Conservation (phyloP, 2,329 filamentous ascomycete species). For the Uncinocarpus reesii region DNA sequence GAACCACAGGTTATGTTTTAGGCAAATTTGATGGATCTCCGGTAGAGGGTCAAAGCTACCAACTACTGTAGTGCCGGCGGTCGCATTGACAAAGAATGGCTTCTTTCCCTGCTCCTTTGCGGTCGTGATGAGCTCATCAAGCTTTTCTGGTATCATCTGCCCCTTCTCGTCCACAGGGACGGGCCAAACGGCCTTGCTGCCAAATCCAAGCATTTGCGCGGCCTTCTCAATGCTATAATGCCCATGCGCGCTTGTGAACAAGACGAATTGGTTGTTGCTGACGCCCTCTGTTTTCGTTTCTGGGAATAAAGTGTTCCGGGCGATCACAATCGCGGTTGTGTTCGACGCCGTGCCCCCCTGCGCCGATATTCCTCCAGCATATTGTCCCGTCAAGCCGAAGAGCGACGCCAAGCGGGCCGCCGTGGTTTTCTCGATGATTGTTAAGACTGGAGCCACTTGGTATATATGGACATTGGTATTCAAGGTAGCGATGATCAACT, state of each 20-base stretch:
- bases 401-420: conserved; percentile 60
- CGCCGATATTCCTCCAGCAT: conserved; percentile 60
- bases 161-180: conserved; percentile 66
- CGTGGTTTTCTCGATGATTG: conserved; percentile 77
- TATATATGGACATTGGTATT: conserved; percentile 96
- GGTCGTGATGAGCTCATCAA: conserved; percentile 53
- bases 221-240: conserved; percentile 95
- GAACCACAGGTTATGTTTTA: conserved; percentile 68
- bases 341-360: conserved; percentile 81
- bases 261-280: conserved; percentile 52
- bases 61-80: conserved; percentile 85
- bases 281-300: conserved; percentile 66
- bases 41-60: conserved; percentile 78
- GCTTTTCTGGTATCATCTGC: conserved; percentile 56
- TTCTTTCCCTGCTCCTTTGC: conserved; percentile 60
- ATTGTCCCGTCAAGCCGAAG: conserved; percentile 63
- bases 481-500: conserved; percentile 70
- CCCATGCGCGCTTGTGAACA: conserved; percentile 82
- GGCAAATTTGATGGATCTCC: conserved; percentile 60
- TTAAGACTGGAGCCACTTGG: conserved; percentile 81
- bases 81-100: conserved; percentile 91
- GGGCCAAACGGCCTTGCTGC: conserved; percentile 58
- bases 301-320: conserved; percentile 76
- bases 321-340: conserved; percentile 71
- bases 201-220: conserved; percentile 80